Evolutionary conservation across 2,329 filamentous ascomycete genomes (phyloP), one percentile per base, ranked within the genome.

Genomic region (Epichloe baconii): DNA sequence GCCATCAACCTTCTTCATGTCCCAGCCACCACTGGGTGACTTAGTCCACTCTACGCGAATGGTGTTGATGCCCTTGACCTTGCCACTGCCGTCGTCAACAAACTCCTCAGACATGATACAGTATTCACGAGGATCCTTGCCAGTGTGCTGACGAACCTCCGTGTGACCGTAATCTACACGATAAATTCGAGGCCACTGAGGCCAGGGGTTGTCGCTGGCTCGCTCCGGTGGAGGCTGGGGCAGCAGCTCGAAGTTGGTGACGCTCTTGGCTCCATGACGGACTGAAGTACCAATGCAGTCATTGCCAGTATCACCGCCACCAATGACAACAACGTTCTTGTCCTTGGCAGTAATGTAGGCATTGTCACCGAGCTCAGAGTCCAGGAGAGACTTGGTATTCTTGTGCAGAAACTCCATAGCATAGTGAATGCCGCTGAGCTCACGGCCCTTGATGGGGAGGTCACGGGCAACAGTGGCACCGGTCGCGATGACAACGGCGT

Each of bases 61-160:
- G 43, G 89, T 95, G 71, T 93, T 95, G 77, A 97, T 95, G 56
- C 91, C 91, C 76, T 89, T 94, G 64, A 97, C 88, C 57, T 85
- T 84, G 65, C 90, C 90, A 47, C 71, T 80, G 55, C 88, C 90
- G 61, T 95, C 88, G 58, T 90, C 88, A 54, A 94, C 88, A 60
- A 97, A 97, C 62, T 95, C 88, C 73, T 94, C 91, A 17, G 89
- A 95, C 88, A 96, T 95, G 71, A 97, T 89, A 74, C 90, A 96
- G 77, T 86, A 97, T 73, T 96, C 91, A 61, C 91, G 88, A 53
- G 91, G 91, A 63, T 96, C 91, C 67, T 90, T 90, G 71, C 91
- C 91, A 75, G 90, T 91, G 74, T 96, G 90, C 59, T 91, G 89
- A 69, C 91, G 89, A 62, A 96, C 91, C 70, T 97, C 91, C 15